Conservation (phyloP, 371 early-diverging fungal genomes). For the Mucor sp. region DNA sequence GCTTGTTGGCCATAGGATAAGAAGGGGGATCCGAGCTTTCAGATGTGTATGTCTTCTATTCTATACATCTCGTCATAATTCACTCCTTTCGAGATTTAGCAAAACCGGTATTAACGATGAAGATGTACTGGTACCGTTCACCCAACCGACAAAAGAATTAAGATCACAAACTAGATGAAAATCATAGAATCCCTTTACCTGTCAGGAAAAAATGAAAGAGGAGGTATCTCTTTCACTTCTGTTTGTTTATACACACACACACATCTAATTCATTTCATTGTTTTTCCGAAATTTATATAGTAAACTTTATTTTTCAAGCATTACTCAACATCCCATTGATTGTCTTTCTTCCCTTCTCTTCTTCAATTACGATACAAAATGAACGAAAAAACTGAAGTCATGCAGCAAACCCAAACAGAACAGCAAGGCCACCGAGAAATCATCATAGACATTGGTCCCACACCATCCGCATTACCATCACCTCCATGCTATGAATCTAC, state of each 20-base stretch:
- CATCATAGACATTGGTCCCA: neutral
- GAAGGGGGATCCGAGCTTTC: neutral
- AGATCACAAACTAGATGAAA: neutral
- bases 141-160: neutral
- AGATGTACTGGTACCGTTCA: neutral
- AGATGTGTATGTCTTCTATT: neutral
- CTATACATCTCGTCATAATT: neutral
- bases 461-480: neutral
- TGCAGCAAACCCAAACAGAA: neutral
- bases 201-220: neutral
- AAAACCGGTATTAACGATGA: neutral
- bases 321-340: neutral
- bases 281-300: neutral
- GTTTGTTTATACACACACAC: neutral
- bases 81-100: neutral
- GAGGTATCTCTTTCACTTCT: neutral
- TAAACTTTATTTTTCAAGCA: neutral
- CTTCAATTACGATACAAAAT: neutral
- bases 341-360: neutral
- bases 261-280: neutral
- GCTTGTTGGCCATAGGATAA: neutral
- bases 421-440: neutral
- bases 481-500: conserved; percentile 5
- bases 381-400: neutral
- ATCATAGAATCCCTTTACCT: neutral